phyloP scores from a whole-genome alignment of 1,284 basidiomycete genomes.

The Apiotrichum siamense region DNA sequence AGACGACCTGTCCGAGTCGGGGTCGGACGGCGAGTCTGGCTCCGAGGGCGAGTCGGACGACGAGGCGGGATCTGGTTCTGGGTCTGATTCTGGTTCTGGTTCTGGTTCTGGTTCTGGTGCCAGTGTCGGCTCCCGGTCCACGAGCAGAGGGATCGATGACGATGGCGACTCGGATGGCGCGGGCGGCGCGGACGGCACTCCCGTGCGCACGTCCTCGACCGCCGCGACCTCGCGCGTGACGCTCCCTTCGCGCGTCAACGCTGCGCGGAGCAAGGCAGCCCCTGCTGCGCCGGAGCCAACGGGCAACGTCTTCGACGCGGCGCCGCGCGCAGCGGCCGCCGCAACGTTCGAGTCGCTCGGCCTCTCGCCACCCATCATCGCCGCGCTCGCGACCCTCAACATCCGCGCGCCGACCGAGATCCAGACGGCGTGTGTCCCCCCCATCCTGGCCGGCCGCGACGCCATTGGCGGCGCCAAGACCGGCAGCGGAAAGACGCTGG shows the following conservation, averaged over 20 bases:
- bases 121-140: too few species aligned
- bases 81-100: neutral
- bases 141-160: too few species aligned
- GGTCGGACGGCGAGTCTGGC: conserved; percentile 9
- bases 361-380: conserved; percentile 63
- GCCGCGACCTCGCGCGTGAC: conserved; percentile 26
- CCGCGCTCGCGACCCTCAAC: conserved; percentile 71
- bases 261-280: conserved; percentile 10
- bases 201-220: conserved; percentile 2
- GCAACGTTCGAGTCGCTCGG: conserved; percentile 64
- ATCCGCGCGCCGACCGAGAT: conserved; percentile 83
- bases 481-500: conserved; percentile 95
- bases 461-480: conserved; percentile 98
- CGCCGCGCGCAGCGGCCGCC: conserved; percentile 63
- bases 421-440: conserved; percentile 83
- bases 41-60: conserved; percentile 14
- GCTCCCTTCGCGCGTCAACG: conserved; percentile 14
- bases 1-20: too few species aligned
- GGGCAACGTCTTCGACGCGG: conserved; percentile 29
- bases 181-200: conserved; percentile 1
- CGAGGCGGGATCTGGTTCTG: neutral
- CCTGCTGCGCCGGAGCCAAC: conserved; percentile 41
- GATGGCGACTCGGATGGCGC: conserved; percentile 12
- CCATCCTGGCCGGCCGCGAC: conserved; percentile 75
- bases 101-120: too few species aligned